Evolutionary conservation across 2,329 filamentous ascomycete genomes (phyloP), one percentile per base, ranked within the genome.

Genomic region (Xylaria arbuscula): DNA sequence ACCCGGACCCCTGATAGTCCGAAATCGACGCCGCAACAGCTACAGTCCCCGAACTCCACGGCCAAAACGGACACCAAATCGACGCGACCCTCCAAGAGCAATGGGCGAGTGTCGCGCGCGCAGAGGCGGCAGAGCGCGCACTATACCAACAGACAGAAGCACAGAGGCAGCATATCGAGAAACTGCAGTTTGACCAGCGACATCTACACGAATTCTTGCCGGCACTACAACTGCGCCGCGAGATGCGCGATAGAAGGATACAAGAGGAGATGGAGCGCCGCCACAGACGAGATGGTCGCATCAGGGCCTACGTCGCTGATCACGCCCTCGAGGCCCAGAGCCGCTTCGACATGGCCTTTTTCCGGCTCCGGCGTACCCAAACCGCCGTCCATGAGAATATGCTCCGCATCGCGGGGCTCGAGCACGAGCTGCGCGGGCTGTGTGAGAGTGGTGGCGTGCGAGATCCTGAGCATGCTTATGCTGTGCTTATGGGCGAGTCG

Each of bases 21-120:
- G 73, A 75, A 60, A 70, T 75, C 38, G 19, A 73, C 34, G 42
- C 51, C 22, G 71, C 69, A 22, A 24, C 50, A 19, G n/a, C 36
- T 17, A 36, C 24, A 1, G 36, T 62, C 8, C 56, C 67, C 19
- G 59, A 62, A 10, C 34, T 60, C 9, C 9, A 57, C 13, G 5
- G 17, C 19, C 34, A 17, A 0, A 17, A 11, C 1, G 40, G 62
- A 2, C 7, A 51, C 1, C 60, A 73, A 8, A 48, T 73, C 28
- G 36, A 51, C 2, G 36, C 38, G 10, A 50, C 57, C 22, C 36
- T 76, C 13, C 42, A 36, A 0, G 5, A 36, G 6, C 73, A 73
- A 17, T 72, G 71, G 64, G 3, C 51, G 2, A 36, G 61, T 1
- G 53, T 72, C 24, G 48, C 13, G 2, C 38, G 38, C 0, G 38